Conservation (phyloP, 2,329 filamentous ascomycete genomes). For the Claviceps lovelessii region DNA sequence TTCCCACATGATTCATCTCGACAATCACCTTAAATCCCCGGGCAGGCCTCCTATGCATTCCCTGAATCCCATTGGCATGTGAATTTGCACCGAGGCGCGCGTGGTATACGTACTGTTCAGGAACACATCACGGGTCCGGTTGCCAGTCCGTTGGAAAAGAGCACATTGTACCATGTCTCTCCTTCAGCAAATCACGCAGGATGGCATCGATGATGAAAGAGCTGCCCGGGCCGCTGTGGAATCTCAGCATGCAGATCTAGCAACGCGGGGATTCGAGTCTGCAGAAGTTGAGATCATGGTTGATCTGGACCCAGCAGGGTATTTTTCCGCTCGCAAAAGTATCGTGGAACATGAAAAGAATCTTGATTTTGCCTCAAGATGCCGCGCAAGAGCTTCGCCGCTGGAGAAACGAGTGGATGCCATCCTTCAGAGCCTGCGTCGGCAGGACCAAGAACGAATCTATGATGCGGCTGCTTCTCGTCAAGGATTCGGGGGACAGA, state of each 20-base stretch:
- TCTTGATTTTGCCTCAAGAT: constrained; percentile 27
- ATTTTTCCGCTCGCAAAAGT: not conserved
- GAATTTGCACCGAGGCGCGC: not conserved
- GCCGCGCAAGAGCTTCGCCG: constrained; percentile 16
- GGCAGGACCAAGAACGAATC: constrained; percentile 20
- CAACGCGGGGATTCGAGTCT: not conserved
- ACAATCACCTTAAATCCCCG: not conserved
- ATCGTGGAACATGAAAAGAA: constrained; percentile 16
- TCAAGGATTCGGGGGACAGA: constrained; percentile 27
- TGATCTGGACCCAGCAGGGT: not conserved
- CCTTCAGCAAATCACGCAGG: not conserved
- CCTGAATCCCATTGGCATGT: not conserved
- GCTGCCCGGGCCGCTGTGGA: not conserved
- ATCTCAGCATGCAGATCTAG: not conserved
- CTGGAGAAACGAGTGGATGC: constrained; percentile 24
- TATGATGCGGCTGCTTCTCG: constrained; percentile 21
- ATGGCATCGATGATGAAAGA: not conserved
- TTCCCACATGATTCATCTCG: not conserved
- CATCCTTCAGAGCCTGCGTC: constrained; percentile 25
- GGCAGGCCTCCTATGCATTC: not conserved
- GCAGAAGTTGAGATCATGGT: not conserved
- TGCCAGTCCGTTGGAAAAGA: not conserved
- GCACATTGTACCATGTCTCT: not conserved
- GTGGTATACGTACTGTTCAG: not conserved
- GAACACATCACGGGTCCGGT: not conserved